Evolutionary conservation across 2,329 filamentous ascomycete species (phyloP).

Genomic region (Ophiosphaerella korrae): DNA sequence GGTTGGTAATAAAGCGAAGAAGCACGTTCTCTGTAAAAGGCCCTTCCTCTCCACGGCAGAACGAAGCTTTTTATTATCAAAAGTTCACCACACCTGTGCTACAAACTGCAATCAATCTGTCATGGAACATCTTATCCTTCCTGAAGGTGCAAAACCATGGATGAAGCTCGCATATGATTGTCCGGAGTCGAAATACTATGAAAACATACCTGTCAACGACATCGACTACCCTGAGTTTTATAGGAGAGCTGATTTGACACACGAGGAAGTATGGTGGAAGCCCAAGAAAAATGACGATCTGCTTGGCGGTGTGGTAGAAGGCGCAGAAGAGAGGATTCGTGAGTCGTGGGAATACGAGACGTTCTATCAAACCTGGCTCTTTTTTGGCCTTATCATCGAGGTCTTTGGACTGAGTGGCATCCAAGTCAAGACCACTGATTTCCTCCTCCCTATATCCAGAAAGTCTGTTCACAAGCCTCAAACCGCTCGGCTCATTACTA

Average conservation of each 20-base stretch:
- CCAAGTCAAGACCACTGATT: slow-evolving; percentile 11
- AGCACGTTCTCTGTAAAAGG: background rate
- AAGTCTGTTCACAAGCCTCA: slow-evolving; percentile 15
- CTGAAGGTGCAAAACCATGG: slow-evolving; percentile 12
- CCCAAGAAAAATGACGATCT: slow-evolving; percentile 13
- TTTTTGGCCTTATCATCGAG: slow-evolving; percentile 16
- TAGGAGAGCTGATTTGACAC: slow-evolving; percentile 3
- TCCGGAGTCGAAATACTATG: slow-evolving; percentile 8
- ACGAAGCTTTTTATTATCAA: no score
- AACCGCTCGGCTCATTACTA: slow-evolving; percentile 13
- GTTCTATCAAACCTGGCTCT: slow-evolving; percentile 16
- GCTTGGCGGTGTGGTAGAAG: slow-evolving; percentile 13
- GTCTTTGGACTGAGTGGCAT: slow-evolving; percentile 13
- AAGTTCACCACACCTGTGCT: background rate
- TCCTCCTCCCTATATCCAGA: slow-evolving; percentile 10
- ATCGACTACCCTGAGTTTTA: slow-evolving; percentile 8
- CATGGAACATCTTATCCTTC: slow-evolving; percentile 16
- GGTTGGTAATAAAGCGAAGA: background rate
- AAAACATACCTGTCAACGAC: slow-evolving; percentile 9
- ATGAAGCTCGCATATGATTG: slow-evolving; percentile 12
- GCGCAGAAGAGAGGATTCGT: slow-evolving; percentile 9
- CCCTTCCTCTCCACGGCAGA: no score
- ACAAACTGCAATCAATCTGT: background rate
- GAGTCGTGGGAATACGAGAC: slow-evolving; percentile 13
- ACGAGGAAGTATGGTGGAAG: slow-evolving; percentile 11